These are phyloP conservation scores for Sutorius eximius DNA, from an alignment of 1,284 basidiomycete genomes.

Conservation along the genomic window DNA sequence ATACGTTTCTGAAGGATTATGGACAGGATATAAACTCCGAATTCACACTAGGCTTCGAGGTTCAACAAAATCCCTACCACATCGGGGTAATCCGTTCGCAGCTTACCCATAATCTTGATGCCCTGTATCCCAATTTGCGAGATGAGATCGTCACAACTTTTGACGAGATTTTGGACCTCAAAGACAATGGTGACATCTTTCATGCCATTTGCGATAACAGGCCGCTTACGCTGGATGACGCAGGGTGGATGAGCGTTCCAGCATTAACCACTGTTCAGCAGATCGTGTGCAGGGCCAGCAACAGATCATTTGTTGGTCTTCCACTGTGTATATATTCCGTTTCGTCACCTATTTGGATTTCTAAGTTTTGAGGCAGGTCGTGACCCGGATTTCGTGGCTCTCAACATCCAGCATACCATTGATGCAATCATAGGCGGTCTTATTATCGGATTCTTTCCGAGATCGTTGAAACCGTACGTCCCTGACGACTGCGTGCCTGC, in stretches of 20 bases:
- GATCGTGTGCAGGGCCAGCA: slow-evolving; percentile 35
- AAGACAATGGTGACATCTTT: slow-evolving; percentile 19
- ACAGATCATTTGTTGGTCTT: slow-evolving; percentile 41
- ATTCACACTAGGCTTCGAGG: slow-evolving; percentile 29
- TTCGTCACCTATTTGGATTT: background rate
- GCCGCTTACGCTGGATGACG: background rate
- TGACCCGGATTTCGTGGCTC: slow-evolving; percentile 35
- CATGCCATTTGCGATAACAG: background rate
- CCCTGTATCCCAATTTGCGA: slow-evolving; percentile 27
- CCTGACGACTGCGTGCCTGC: background rate
- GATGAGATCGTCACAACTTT: slow-evolving; percentile 36
- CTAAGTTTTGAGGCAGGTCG: slow-evolving; percentile 35
- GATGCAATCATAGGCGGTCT: slow-evolving; percentile 31
- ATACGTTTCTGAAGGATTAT: background rate
- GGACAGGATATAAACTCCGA: slow-evolving; percentile 20
- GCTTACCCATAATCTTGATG: slow-evolving; percentile 33
- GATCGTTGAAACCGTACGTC: slow-evolving; percentile 34
- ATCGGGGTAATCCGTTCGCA: slow-evolving; percentile 22
- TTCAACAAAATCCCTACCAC: slow-evolving; percentile 29
- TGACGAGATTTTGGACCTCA: slow-evolving; percentile 20
- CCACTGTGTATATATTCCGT: slow-evolving; percentile 34
- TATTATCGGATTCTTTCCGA: slow-evolving; percentile 38
- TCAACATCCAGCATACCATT: slow-evolving; percentile 37
- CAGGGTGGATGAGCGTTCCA: slow-evolving; percentile 28
- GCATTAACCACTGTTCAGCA: slow-evolving; percentile 20